phyloP scores from a whole-genome alignment of 2,329 filamentous ascomycete genomes.

The Stachybotrys chartarum region DNA sequence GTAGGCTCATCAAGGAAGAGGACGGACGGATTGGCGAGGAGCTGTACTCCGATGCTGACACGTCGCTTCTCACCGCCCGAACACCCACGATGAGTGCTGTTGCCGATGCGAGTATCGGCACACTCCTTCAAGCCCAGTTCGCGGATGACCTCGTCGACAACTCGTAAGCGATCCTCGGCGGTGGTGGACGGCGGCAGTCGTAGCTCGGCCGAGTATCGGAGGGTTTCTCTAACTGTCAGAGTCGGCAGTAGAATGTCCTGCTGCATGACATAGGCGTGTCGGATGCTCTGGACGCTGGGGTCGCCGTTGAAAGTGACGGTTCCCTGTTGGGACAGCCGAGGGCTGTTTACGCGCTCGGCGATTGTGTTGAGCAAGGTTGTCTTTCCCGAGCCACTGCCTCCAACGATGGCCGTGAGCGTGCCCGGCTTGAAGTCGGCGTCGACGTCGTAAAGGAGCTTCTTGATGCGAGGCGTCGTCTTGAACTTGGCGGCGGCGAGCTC shows the following conservation, averaged over 20 bases:
- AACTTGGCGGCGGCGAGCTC: conserved; percentile 30
- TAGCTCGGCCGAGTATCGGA: conserved; percentile 66
- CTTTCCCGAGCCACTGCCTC: conserved; percentile 67
- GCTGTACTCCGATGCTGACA: conserved; percentile 70
- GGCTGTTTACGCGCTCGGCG: conserved; percentile 59
- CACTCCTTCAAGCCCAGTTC: conserved; percentile 73
- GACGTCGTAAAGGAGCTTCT: conserved; percentile 55
- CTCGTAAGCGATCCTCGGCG: conserved; percentile 46
- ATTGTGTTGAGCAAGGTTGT: conserved; percentile 65
- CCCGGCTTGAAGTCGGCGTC: conserved; percentile 57
- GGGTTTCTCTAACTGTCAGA: conserved; percentile 67
- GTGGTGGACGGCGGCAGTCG: conserved; percentile 58
- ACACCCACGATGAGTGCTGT: conserved; percentile 64
- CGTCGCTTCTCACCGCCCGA: conserved; percentile 73
- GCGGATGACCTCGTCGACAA: conserved; percentile 71
- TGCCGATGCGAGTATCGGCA: conserved; percentile 67
- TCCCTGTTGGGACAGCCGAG: conserved; percentile 44
- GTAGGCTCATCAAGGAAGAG: conserved; percentile 76
- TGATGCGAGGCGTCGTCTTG: conserved; percentile 29
- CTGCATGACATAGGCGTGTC: conserved; percentile 68
- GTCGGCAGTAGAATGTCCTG: conserved; percentile 68
- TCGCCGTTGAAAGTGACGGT: conserved; percentile 54
- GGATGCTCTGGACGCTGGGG: conserved; percentile 42
- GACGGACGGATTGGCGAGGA: conserved; percentile 72
- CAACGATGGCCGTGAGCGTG: conserved; percentile 67